A percentile compares a stretch with the other conserved stretches of the same genome.
Conservation (phyloP, 331 rosid species). For the Acacia concinna region DNA sequence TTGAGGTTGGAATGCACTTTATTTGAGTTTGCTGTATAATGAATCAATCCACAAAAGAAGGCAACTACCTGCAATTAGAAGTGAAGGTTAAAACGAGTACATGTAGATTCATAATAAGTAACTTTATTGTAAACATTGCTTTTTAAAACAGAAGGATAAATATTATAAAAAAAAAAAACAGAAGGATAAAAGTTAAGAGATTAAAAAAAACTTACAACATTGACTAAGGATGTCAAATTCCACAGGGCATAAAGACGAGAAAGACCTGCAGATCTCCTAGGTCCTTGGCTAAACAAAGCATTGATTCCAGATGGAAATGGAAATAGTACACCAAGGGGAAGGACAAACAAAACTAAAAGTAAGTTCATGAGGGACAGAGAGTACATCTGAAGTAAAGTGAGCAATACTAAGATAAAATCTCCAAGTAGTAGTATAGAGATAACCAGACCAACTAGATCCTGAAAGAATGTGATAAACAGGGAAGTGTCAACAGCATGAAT, state of each 20-base stretch:
- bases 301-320: slow-evolving; percentile 96
- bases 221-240: slow-evolving; percentile 90
- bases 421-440: slow-evolving; percentile 86
- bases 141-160: slow-evolving; percentile 8
- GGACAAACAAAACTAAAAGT: slow-evolving; percentile 73
- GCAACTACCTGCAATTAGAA: slow-evolving; percentile 64
- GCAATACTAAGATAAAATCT: slow-evolving; percentile 92
- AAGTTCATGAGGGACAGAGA: slow-evolving; percentile 71
- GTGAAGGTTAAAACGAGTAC: slow-evolving; percentile 17
- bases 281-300: slow-evolving; percentile 96
- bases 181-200: not conserved
- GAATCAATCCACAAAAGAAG: slow-evolving; percentile 82
- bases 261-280: slow-evolving; percentile 83
- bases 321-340: slow-evolving; percentile 79
- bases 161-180: slow-evolving; percentile 28
- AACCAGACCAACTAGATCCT: slow-evolving; percentile 99
- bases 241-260: slow-evolving; percentile 93
- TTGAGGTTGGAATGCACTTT: slow-evolving; percentile 64
- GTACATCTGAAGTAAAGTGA: slow-evolving; percentile 85
- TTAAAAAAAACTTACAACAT: slow-evolving; percentile 73
- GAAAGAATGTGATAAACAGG: slow-evolving; percentile 42
- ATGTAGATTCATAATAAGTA: not conserved
- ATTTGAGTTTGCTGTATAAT: slow-evolving; percentile 59
- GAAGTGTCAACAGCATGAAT: slow-evolving; percentile 18
- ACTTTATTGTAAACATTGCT: not conserved